Evolutionary conservation across 2,329 filamentous ascomycete genomes (phyloP), one percentile per base, ranked within the genome.

Genomic region (Trichoderma citrinoviride): DNA sequence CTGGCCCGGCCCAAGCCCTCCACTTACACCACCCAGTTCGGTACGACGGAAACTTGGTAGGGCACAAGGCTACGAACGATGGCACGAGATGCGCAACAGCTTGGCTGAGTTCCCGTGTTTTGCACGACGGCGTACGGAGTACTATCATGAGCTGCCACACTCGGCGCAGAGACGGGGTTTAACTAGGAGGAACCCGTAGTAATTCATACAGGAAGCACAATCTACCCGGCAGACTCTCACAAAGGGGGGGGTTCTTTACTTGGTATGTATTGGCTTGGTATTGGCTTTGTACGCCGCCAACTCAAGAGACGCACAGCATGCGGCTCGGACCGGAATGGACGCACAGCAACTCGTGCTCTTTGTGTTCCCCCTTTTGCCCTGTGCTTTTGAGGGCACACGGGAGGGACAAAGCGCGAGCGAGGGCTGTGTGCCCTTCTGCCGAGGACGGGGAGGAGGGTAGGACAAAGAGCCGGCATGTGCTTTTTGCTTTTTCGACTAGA

Each of bases 381-480:
- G 27, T 29, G 7, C 7, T 7, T 12, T 4, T 14, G 33, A 37
- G 33, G 33, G 7, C 5, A 14, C 5, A 37, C 33, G 7, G 10
- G 10, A 14, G 33, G 21, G 14, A 52, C 29, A 61, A 27, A 41
- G 19, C 6, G 27, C 27, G 27, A 29, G 46, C 57, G 46, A 61
- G 57, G 58, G 33, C 47, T 52, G 33, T 52, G 44, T 40, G 17
- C 33, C 56, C 56, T 25, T 41, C 7, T 62, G 49, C 49, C 40
- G 37, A 62, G 58, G 41, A 4, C 2, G 10, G 14, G 37, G 40
- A 37, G 12, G 25, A 37, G 12, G 25, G 40, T 53, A 23, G 40
- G 15, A 53, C 40, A 52, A 52, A 44, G n/a, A 54, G 49, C 58
- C 27, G 40, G 19, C 40, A 62, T 44, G 58, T 19, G 49, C 47